phyloP scores from a whole-genome alignment of 306 rosid species.

The Oemleria cerasiformis region DNA sequence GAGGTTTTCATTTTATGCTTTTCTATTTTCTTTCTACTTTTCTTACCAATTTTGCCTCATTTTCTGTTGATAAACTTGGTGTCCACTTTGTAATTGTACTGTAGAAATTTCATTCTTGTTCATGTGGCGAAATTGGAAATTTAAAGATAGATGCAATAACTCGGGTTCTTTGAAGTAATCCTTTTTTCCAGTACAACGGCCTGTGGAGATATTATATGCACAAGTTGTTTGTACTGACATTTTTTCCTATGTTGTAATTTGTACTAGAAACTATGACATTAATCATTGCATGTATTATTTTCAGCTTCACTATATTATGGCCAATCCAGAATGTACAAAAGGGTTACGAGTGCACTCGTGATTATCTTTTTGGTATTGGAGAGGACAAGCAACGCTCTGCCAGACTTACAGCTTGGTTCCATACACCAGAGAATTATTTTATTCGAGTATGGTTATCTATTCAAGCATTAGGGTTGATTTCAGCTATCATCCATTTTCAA shows the following conservation, averaged over 20 bases:
- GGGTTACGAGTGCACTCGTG: constrained; percentile 83
- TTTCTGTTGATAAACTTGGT: constrained; percentile 10
- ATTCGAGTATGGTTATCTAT: constrained; percentile 48
- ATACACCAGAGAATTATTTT: constrained; percentile 78
- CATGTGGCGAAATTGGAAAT: background rate
- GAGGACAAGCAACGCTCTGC: constrained; percentile 93
- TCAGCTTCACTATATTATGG: constrained; percentile 87
- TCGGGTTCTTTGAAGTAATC: constrained; percentile 11
- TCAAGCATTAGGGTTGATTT: constrained; percentile 23
- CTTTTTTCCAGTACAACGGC: background rate
- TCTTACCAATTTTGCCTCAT: constrained; percentile 11
- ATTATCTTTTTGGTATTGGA: constrained; percentile 82
- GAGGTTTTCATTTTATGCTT: constrained; percentile 46
- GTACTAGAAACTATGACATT: background rate
- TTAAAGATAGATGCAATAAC: background rate
- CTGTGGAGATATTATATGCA: background rate
- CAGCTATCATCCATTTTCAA: constrained; percentile 11
- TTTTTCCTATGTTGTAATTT: constrained; percentile 18
- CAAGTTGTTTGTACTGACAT: constrained; percentile 3
- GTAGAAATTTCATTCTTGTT: constrained; percentile 9
- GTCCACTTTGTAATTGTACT: constrained; percentile 17
- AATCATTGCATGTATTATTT: constrained; percentile 24
- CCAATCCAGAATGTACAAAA: constrained; percentile 57
- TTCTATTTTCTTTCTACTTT: constrained; percentile 19
- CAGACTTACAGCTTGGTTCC: constrained; percentile 92